Evolutionary conservation across 1,284 basidiomycete species (phyloP), one percentile per base, ranked within the genome.

Genomic region (Leucoagaricus sp.): DNA sequence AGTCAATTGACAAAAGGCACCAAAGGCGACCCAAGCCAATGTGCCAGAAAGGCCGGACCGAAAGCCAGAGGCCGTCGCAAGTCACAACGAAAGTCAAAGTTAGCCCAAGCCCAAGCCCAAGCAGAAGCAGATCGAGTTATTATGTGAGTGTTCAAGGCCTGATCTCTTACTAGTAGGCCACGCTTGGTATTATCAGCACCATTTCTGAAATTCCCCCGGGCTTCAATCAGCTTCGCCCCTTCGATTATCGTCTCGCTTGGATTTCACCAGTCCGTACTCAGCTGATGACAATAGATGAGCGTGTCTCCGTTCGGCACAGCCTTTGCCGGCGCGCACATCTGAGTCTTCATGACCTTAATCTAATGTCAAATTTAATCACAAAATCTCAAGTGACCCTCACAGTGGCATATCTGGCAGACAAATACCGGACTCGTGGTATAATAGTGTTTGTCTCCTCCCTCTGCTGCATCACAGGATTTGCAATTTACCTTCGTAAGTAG

Each of bases 191-290:
- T n/a, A n/a, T n/a, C n/a, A n/a, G n/a, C n/a, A n/a, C n/a, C n/a
- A n/a, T n/a, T n/a, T n/a, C n/a, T n/a, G n/a, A n/a, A n/a, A n/a
- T n/a, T n/a, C n/a, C n/a, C n/a, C n/a, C n/a, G n/a, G n/a, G n/a
- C n/a, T n/a, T n/a, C n/a, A n/a, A n/a, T n/a, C 41, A 72, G 74
- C 54, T 82, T 83, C 57, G 70, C 72, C 1, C 81, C 81, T 1
- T 71, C 72, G 1, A 76, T 79, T 33, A 70, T 79, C 8, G 63
- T 63, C 9, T 54, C 61, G 15, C 67, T 78, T 23, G 75, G 75
- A 15, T 74, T 71, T 55, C 63, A 1, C 67, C 67, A 7, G 67
- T 67, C 13, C 63, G 55, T n/a, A 72, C 74, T 19, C 76, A 77
- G 49, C 63, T 76, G 26, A 68, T 74, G 72, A 71, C 76, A 77